A percentile compares a stretch with the other conserved stretches of the same genome.
These are phyloP conservation scores for Ceratocystis alfenasii DNA, from an alignment of 2,329 filamentous ascomycete genomes.

Conservation along the genomic window DNA sequence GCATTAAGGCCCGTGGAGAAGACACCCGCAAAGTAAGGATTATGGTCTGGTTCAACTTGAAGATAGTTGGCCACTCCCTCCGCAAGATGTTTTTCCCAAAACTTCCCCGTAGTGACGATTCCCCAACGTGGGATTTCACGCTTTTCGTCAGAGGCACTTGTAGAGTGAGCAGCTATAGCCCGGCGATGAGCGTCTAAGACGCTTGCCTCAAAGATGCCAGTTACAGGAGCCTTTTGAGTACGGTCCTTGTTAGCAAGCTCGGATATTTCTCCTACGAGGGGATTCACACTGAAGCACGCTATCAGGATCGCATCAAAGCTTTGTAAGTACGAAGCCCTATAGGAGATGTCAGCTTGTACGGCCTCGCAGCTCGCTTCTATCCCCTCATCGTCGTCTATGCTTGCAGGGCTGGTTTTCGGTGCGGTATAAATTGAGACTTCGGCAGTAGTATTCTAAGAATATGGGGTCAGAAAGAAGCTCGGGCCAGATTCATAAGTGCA, in stretches of 20 bases:
- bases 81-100: conserved; percentile 65
- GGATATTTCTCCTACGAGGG: conserved; percentile 53
- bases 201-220: conserved; percentile 81
- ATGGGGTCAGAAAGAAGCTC: conserved; percentile 1
- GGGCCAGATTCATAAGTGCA: not conserved
- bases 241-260: conserved; percentile 23
- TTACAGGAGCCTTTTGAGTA: conserved; percentile 40
- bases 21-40: conserved; percentile 56
- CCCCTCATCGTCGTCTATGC: conserved; percentile 66
- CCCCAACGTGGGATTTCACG: conserved; percentile 49
- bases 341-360: conserved; percentile 43
- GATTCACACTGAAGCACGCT: conserved; percentile 79
- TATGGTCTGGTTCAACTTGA: conserved; percentile 36
- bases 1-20: conserved; percentile 72
- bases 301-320: conserved; percentile 66
- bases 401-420: conserved; percentile 39
- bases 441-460: not conserved
- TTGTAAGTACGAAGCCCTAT: not conserved
- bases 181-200: conserved; percentile 50
- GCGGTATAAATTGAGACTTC: conserved; percentile 5
- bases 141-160: conserved; percentile 12
- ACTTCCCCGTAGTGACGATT: conserved; percentile 76
- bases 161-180: conserved; percentile 25
- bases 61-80: conserved; percentile 54
- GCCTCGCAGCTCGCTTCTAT: conserved; percentile 50